Evolutionary conservation across 768 basidiomycete genomes (phyloP), one percentile per base, ranked within the genome.

Genomic region (Lentinula edodes): DNA sequence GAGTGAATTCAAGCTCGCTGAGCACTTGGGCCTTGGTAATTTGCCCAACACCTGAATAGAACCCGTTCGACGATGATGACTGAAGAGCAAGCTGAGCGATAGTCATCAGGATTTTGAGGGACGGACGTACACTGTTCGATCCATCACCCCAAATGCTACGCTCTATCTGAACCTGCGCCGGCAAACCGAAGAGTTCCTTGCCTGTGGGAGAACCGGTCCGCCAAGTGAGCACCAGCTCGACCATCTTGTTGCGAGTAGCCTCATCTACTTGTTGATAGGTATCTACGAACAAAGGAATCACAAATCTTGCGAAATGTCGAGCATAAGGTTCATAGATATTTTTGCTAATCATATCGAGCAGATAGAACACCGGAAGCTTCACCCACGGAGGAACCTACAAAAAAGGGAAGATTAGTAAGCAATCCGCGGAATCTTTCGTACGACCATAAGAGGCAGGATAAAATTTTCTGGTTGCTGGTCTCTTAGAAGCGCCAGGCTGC

Each of bases 221-320:
- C 97, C 97, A 99, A 6, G 97, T 96, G 34, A 91, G 74, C 13
- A 98, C 83, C 88, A 99, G 94, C 74, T 99, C 97, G 71, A 96
- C 93, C 92, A 99, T 95, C 74, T 98, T 98, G 71, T 86, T 84
- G 63, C 90, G 87, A 28, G 93, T 96, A 45, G 74, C 75, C 55
- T 86, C 85, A 70, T 97, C 95, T 65, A 97, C 95, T 67, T 86
- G 82, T 51, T 84, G 80, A 74, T 98, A 98, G 34, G 95, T 88
- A 65, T 91, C 86, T 66, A 97, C 78, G 76, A 95, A 98, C 16
- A 95, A 76, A 20, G 86, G 82, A 61, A 90, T 88, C 63, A 95
- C 90, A 70, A 94, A 84, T 9, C 86, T 81, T 10, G 90, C 82
- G 68, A 99, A 95, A 64, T 88, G 83, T 63, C 86, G 85, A 35